These are phyloP conservation scores for Coemansia sp. DNA, from an alignment of 192 early-diverging fungal species.

Conservation along the genomic window DNA sequence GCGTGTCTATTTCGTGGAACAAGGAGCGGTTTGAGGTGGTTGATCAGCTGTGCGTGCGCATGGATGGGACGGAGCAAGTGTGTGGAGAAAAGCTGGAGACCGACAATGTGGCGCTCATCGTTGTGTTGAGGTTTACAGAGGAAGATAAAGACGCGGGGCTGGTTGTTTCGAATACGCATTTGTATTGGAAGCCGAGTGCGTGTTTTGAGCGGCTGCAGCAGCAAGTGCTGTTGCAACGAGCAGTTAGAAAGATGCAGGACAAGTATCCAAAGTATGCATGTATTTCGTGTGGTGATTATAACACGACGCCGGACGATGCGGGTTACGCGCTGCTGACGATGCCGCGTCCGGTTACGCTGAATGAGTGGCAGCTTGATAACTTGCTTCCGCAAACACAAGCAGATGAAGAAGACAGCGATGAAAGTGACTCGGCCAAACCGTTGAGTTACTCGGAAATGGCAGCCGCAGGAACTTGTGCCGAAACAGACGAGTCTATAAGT, in stretches of 20 bases:
- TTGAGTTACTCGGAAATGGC: slow-evolving; percentile 36
- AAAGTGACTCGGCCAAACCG: not conserved
- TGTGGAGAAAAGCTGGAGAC: slow-evolving; percentile 39
- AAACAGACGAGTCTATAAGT: slow-evolving; percentile 7
- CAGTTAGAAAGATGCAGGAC: slow-evolving; percentile 21
- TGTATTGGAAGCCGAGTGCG: slow-evolving; percentile 42
- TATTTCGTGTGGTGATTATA: slow-evolving; percentile 55
- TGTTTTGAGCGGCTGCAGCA: slow-evolving; percentile 53
- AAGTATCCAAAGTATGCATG: slow-evolving; percentile 24
- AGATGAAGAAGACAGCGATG: slow-evolving; percentile 3
- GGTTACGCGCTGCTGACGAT: slow-evolving; percentile 58
- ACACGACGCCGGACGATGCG: slow-evolving; percentile 62
- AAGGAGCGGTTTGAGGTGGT: slow-evolving; percentile 23
- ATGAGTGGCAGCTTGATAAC: slow-evolving; percentile 50
- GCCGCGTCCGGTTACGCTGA: slow-evolving; percentile 50
- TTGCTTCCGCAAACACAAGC: slow-evolving; percentile 28
- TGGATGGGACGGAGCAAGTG: slow-evolving; percentile 32
- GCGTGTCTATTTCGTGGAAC: slow-evolving; percentile 47
- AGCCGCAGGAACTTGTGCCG: slow-evolving; percentile 12
- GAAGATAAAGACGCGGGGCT: not conserved
- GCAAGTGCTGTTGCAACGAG: slow-evolving; percentile 34
- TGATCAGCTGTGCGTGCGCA: slow-evolving; percentile 17
- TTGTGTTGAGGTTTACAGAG: slow-evolving; percentile 11
- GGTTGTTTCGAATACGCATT: slow-evolving; percentile 49
- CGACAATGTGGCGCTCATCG: slow-evolving; percentile 44